Conservation (phyloP, 177 flowering plant genomes). For the Vitis hybrid region DNA sequence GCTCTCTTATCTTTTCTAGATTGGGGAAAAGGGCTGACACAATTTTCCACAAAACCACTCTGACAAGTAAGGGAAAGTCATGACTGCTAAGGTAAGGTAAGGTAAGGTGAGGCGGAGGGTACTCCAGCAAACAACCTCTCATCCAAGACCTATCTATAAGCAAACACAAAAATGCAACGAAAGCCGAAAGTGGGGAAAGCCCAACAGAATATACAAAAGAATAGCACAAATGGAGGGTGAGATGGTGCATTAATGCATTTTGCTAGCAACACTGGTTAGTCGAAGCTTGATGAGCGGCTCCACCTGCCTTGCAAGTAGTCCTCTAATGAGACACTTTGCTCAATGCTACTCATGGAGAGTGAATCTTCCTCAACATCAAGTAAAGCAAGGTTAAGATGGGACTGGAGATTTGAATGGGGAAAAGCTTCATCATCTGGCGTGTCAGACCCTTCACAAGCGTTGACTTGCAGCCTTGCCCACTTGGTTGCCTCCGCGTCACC, state of each 20-base stretch:
- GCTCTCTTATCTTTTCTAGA: too few relatives aligned
- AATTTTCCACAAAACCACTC: not conserved
- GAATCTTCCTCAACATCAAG: slow-evolving; percentile 82
- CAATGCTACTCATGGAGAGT: slow-evolving; percentile 65
- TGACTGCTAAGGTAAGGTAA: slow-evolving; percentile 19
- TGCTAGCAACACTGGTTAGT: slow-evolving; percentile 14
- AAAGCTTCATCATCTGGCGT: slow-evolving; percentile 50
- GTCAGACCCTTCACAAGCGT: slow-evolving; percentile 46
- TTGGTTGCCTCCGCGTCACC: slow-evolving; percentile 67
- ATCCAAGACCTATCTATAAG: slow-evolving; percentile 50
- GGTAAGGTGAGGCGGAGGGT: slow-evolving; percentile 62
- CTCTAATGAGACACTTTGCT: slow-evolving; percentile 64
- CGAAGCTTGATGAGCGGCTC: slow-evolving; percentile 55
- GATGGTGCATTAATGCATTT: not conserved
- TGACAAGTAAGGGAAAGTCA: not conserved
- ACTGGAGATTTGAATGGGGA: slow-evolving; percentile 48
- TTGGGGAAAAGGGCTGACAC: not conserved
- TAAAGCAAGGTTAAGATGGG: slow-evolving; percentile 82
- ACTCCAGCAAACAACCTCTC: slow-evolving; percentile 66
- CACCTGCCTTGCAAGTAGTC: slow-evolving; percentile 83
- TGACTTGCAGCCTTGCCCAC: slow-evolving; percentile 67
- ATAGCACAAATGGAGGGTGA: not conserved
- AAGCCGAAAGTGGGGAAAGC: not conserved
- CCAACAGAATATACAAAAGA: slow-evolving; percentile 27
- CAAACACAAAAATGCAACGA: not conserved